phyloP scores from a whole-genome alignment of 2,329 filamentous ascomycete genomes.

The Hirsutella minnesotensis region DNA sequence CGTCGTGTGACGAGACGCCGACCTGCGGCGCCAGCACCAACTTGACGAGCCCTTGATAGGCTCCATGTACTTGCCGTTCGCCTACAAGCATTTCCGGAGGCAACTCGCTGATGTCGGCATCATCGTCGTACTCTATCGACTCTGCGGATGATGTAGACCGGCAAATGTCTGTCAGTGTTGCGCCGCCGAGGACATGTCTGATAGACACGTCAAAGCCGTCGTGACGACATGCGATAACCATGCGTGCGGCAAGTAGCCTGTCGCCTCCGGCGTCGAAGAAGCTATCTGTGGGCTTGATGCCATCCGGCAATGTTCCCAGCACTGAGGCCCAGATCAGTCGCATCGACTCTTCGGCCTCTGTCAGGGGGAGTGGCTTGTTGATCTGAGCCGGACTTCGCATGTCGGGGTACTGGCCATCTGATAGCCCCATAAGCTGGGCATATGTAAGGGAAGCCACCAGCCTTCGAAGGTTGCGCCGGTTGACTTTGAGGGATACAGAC shows the following conservation, averaged over 20 bases:
- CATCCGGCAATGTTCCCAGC: constrained; percentile 23
- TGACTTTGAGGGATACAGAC: constrained; percentile 37
- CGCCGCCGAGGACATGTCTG: constrained; percentile 27
- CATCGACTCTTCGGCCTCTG: constrained; percentile 34
- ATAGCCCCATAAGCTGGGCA: constrained; percentile 29
- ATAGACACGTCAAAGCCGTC: constrained; percentile 28
- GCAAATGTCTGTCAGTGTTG: constrained; percentile 33
- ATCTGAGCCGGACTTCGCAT: constrained; percentile 17
- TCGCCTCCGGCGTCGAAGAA: constrained; percentile 37
- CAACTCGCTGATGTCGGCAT: constrained; percentile 1
- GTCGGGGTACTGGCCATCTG: constrained; percentile 18
- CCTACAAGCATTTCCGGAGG: background rate
- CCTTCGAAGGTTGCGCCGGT: constrained; percentile 34
- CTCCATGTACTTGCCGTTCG: background rate
- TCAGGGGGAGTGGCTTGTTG: constrained; percentile 35
- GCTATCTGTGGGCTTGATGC: constrained; percentile 28
- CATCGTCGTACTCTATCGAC: constrained; percentile 1
- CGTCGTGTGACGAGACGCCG: constrained; percentile 25
- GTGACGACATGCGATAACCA: constrained; percentile 32
- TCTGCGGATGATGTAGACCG: constrained; percentile 14
- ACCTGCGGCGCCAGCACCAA: constrained; percentile 30
- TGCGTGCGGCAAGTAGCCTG: constrained; percentile 27
- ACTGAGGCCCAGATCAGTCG: constrained; percentile 34
- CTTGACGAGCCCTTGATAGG: constrained; percentile 24
- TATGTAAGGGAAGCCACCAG: constrained; percentile 29